phyloP scores from a whole-genome alignment of 805 yeast genomes.

The Saturnispora ahearnii region DNA sequence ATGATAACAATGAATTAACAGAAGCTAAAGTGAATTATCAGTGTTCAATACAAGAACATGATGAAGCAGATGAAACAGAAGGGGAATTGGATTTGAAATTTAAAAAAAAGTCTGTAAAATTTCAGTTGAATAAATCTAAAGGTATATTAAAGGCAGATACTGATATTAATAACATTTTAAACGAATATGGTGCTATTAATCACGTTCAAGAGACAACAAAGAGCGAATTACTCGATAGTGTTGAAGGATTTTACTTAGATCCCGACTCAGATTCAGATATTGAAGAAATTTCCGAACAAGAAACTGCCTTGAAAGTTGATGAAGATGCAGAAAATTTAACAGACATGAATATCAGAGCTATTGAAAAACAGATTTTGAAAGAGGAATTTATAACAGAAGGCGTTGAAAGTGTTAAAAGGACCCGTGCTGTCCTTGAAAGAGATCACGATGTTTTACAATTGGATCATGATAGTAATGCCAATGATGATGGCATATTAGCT shows the following conservation, averaged over 20 bases:
- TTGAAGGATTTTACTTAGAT: constrained; percentile 2
- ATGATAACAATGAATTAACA: background rate
- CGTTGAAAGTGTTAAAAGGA: background rate
- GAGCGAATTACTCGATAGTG: background rate
- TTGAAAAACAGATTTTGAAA: constrained; percentile 3
- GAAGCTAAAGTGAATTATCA: no score
- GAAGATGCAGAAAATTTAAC: background rate
- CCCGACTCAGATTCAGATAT: background rate
- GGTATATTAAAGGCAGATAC: no score
- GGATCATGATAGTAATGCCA: background rate
- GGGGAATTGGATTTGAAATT: background rate
- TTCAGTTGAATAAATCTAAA: background rate
- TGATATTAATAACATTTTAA: background rate
- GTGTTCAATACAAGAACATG: background rate
- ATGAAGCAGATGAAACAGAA: constrained; percentile 3
- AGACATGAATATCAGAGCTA: background rate
- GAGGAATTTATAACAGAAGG: constrained; percentile 4
- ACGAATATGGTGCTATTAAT: background rate
- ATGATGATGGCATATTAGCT: background rate
- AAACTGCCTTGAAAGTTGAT: background rate
- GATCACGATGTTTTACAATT: background rate
- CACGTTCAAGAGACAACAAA: background rate
- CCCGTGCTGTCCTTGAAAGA: background rate
- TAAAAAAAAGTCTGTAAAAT: background rate
- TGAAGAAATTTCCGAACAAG: background rate